These are phyloP conservation scores for Botrytis fabae DNA, from an alignment of 2,329 filamentous ascomycete species.

Conservation along the genomic window DNA sequence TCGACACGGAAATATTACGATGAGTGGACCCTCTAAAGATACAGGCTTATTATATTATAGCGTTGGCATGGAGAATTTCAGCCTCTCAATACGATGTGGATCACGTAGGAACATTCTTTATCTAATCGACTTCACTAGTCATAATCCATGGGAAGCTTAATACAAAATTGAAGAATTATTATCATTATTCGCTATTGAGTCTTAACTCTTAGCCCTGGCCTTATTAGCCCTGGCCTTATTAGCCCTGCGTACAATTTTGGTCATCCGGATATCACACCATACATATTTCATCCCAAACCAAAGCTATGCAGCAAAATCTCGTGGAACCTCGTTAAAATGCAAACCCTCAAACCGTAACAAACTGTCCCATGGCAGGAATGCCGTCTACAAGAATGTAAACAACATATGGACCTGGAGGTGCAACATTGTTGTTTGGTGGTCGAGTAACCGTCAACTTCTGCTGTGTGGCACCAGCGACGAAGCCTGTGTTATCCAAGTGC, in stretches of 20 bases:
- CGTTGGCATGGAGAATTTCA: background rate
- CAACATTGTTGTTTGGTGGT: conserved; percentile 56
- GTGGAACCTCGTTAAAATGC: background rate
- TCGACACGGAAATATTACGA: background rate
- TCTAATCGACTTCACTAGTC: background rate
- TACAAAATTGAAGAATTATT: conserved; percentile 18
- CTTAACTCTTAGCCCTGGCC: conserved; percentile 8
- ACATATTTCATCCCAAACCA: conserved; percentile 10
- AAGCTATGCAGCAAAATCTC: conserved; percentile 7
- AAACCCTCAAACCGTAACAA: conserved; percentile 32
- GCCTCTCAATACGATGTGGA: background rate
- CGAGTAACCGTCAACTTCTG: conserved; percentile 54
- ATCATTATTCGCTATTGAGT: conserved; percentile 18
- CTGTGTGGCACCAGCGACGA: conserved; percentile 43
- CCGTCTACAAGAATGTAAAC: conserved; percentile 53
- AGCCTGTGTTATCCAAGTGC: conserved; percentile 52
- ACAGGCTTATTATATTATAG: background rate
- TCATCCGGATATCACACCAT: conserved; percentile 8
- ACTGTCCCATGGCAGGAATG: conserved; percentile 39
- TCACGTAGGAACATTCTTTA: background rate
- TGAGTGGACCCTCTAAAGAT: background rate
- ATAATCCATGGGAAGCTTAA: background rate
- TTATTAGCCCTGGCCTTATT: conserved; percentile 8
- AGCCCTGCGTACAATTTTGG: conserved; percentile 13
- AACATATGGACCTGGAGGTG: conserved; percentile 60